These are phyloP conservation scores for Trametes polyzona DNA, from an alignment of 1,284 basidiomycete species.

Conservation along the genomic window DNA sequence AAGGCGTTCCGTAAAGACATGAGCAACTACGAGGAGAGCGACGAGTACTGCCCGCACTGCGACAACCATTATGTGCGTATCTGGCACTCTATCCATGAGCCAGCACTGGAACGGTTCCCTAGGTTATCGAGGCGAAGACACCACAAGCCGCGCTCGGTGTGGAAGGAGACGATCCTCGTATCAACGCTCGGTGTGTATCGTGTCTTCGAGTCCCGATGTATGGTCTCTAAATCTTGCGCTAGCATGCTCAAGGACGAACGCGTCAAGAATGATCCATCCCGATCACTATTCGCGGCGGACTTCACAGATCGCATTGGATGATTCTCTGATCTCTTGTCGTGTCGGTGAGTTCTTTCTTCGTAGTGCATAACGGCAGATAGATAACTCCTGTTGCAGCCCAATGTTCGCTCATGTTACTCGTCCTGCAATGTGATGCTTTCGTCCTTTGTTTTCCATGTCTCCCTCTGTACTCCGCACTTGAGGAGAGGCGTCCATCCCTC, in stretches of 20 bases:
- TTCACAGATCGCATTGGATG: conserved; percentile 41
- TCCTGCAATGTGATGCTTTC: no score
- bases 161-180: conserved; percentile 88
- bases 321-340: background rate
- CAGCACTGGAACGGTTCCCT: background rate
- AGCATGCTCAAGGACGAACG: conserved; percentile 79
- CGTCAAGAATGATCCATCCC: conserved; percentile 50
- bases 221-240: background rate
- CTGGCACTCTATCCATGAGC: background rate
- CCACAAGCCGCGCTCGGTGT: conserved; percentile 85
- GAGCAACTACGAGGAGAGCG: conserved; percentile 88
- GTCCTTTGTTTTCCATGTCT: no score
- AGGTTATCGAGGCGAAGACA: conserved; percentile 95
- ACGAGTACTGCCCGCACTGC: conserved; percentile 98
- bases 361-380: no score
- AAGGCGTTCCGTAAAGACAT: conserved; percentile 98
- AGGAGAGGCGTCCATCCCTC: no score
- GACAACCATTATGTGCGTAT: conserved; percentile 93
- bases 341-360: background rate
- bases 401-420: no score
- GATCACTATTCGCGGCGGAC: conserved; percentile 54
- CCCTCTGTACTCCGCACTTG: no score
- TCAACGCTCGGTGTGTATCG: conserved; percentile 77
- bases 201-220: no score
- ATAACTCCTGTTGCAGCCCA: no score